Evolutionary conservation across 164 flowering plant species (phyloP).

Genomic region (Chimonanthus salicifolius): DNA sequence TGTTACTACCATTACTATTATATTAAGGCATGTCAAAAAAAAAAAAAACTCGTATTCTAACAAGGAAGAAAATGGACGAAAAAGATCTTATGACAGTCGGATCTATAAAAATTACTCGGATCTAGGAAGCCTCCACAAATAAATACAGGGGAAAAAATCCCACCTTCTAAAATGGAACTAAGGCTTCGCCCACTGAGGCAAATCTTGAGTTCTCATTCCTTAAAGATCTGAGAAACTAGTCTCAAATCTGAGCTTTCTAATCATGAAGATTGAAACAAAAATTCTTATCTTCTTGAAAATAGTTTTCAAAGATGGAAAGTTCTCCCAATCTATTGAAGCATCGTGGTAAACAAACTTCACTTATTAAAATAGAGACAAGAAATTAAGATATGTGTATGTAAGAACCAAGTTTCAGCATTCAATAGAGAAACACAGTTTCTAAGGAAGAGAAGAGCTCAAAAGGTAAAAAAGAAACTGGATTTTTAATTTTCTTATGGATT

Average conservation of each 20-base stretch:
- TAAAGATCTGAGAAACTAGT: background rate
- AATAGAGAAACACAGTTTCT: background rate
- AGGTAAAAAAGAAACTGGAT: too few relatives aligned
- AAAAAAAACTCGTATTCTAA: too few relatives aligned
- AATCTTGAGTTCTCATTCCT: background rate
- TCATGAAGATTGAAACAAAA: background rate
- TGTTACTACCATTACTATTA: background rate
- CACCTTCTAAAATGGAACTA: background rate
- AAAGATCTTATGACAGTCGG: background rate
- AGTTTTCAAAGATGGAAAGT: background rate
- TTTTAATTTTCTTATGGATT: background rate
- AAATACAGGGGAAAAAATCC: too few relatives aligned
- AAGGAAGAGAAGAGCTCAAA: background rate
- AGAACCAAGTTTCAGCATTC: background rate
- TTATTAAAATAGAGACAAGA: background rate
- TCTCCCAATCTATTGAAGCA: background rate
- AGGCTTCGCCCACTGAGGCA: background rate
- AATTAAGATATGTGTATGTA: background rate
- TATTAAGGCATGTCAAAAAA: too few relatives aligned
- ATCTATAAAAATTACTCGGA: background rate
- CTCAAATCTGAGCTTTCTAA: background rate
- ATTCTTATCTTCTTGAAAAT: background rate
- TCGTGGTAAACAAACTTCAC: background rate
- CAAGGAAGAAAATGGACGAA: background rate
- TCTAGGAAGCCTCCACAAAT: background rate